Percentiles rank a stretch among this genome's conserved stretches.
Conservation (phyloP, 2,329 filamentous ascomycete genomes). For the Calonectria naviculata region DNA sequence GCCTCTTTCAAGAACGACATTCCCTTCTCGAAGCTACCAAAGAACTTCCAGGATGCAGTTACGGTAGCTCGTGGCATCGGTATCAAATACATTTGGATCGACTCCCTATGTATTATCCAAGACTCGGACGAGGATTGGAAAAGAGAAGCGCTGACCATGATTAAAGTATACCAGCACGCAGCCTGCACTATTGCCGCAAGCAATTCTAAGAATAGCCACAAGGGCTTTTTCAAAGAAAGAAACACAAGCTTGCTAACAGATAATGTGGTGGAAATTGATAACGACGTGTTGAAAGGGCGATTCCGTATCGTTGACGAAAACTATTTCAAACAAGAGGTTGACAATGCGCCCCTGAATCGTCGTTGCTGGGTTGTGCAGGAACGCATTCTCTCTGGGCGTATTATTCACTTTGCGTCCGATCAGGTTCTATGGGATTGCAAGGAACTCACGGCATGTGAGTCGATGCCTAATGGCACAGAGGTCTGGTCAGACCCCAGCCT, state of each 20-base stretch:
- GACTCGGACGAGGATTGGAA: slow-evolving; percentile 24
- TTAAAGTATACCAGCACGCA: slow-evolving; percentile 16
- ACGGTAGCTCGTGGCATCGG: not conserved
- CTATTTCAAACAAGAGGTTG: slow-evolving; percentile 14
- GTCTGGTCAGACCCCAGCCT: not conserved
- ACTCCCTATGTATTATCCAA: slow-evolving; percentile 29
- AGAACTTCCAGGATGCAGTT: slow-evolving; percentile 22
- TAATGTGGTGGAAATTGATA: not conserved
- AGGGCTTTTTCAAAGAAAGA: slow-evolving; percentile 4
- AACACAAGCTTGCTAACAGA: not conserved
- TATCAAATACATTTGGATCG: slow-evolving; percentile 22
- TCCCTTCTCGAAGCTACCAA: not conserved
- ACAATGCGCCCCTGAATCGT: slow-evolving; percentile 13
- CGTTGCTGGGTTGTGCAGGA: slow-evolving; percentile 27
- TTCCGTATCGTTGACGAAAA: slow-evolving; percentile 8
- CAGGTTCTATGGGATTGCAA: slow-evolving; percentile 28
- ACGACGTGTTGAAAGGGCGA: not conserved
- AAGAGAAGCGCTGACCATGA: slow-evolving; percentile 19
- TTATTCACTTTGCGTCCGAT: slow-evolving; percentile 22
- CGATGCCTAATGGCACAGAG: not conserved
- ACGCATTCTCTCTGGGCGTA: slow-evolving; percentile 19
- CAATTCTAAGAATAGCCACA: not conserved
- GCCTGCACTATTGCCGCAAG: slow-evolving; percentile 18
- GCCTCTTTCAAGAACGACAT: not conserved
- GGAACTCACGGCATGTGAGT: not conserved